phyloP scores from a whole-genome alignment of 31 red algal species.

The Odonthalia washingtoniensis region DNA sequence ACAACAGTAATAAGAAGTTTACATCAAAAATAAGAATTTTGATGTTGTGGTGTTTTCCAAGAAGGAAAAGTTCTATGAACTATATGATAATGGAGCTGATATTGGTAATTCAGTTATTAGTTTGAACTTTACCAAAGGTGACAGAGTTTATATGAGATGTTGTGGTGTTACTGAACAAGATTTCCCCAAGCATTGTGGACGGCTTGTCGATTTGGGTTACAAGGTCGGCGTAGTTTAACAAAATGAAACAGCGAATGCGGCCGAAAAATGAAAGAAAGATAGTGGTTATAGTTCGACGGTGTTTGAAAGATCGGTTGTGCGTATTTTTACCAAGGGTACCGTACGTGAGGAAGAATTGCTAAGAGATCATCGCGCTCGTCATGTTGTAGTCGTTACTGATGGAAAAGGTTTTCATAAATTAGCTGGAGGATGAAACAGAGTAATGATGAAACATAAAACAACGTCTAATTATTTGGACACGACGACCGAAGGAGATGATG shows the following conservation, averaged over 20 bases:
- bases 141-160: slow-evolving; percentile 94
- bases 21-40: slow-evolving; percentile 84
- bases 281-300: slow-evolving; percentile 6
- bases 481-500: too few relatives aligned
- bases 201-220: slow-evolving; percentile 86
- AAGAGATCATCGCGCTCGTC: slow-evolving; percentile 76
- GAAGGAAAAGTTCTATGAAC: slow-evolving; percentile 99
- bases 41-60: slow-evolving; percentile 93
- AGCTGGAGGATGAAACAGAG: background rate
- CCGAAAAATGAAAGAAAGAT: slow-evolving; percentile 67
- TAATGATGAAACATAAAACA: background rate
- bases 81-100: slow-evolving; percentile 96
- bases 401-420: background rate
- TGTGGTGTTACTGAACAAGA: slow-evolving; percentile 91
- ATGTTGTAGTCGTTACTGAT: slow-evolving; percentile 77
- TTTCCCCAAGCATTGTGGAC: slow-evolving; percentile 79
- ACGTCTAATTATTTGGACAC: background rate
- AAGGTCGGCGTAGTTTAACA: slow-evolving; percentile 95
- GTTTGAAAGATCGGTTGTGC: slow-evolving; percentile 84
- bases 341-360: slow-evolving; percentile 79
- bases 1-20: background rate
- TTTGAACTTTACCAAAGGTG: slow-evolving; percentile 95
- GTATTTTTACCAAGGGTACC: slow-evolving; percentile 89
- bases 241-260: slow-evolving; percentile 86
- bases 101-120: slow-evolving; percentile 79